Evolutionary conservation across 345 rosid genomes (phyloP), one percentile per base, ranked within the genome.

Genomic region (Gossypium raimondii): DNA sequence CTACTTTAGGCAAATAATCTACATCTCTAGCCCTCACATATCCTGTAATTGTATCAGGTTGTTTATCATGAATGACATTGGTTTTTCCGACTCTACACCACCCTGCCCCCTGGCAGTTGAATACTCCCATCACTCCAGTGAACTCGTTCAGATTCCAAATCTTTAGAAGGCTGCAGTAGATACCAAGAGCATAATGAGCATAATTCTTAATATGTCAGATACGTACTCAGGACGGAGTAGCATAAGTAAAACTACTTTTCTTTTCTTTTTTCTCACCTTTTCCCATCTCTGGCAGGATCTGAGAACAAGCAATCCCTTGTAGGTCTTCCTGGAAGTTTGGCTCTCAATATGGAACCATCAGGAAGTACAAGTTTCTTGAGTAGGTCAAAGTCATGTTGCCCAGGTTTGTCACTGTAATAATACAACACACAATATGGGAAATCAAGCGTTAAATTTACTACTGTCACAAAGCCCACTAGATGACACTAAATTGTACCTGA

Each of bases 101-200:
- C 55, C 89, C 89, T 6, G 88, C 92, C 79, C 92, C 90, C 53
- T 88, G 92, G 80, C 89, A 90, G 81, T 86, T 90, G 81, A 88
- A 88, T 20, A 84, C 81, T 7, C 92, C 92, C 18, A 89, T 17
- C 24, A 88, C 88, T 27, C 94, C 94, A 9, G 81, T 79, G 84
- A 75, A 79, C 50, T 86, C 87, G 24, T 89, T 89, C 79, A 86
- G 72, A 80, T 88, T 86, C 94, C 92, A 90, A 50, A 90, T 84
- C 85, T 89, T 88, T 68, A 86, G 75, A 27, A 86, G 86, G 77
- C 90, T 89, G 86, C 75, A 78, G 50, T 12, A 67, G 56, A 60
- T 12, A 38, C 44, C 52, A 51, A 34, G 27, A 71, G 14, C 52
- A 48, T 2, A 2, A 69, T 56, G 59, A 79, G 71, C 66, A 22